These are phyloP conservation scores for Coemansia sp. DNA, from an alignment of 192 early-diverging fungal genomes.

Conservation along the genomic window DNA sequence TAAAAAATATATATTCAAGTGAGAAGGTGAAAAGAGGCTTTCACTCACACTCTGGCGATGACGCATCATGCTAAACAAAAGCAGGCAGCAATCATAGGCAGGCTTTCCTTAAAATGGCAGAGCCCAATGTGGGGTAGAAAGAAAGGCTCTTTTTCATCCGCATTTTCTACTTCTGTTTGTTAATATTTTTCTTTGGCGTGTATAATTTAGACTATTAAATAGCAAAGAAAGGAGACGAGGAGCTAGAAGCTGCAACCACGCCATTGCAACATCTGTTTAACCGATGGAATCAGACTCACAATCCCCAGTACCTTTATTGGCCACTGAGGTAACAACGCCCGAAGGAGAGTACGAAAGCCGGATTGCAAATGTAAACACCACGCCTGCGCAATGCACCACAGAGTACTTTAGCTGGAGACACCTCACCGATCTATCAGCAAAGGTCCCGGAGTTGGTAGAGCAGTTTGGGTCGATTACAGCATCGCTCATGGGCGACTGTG, in stretches of 20 bases:
- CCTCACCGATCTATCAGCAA: conserved; percentile 38
- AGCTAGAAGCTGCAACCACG: no score
- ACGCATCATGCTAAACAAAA: background rate
- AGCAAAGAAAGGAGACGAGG: background rate
- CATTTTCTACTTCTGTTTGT: background rate
- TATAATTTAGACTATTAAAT: background rate
- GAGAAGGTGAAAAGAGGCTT: no score
- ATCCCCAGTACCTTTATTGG: conserved; percentile 31
- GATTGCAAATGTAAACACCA: conserved; percentile 45
- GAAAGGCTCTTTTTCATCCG: background rate
- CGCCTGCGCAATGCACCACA: conserved; percentile 35
- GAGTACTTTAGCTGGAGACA: conserved; percentile 53
- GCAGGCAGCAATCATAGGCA: background rate
- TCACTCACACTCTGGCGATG: background rate
- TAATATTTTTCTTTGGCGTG: background rate
- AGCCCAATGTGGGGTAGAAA: background rate
- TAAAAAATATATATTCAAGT: no score
- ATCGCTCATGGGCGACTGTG: conserved; percentile 38
- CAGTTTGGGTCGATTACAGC: conserved; percentile 39
- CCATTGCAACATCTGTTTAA: background rate
- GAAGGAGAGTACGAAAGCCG: conserved; percentile 53
- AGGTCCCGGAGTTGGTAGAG: conserved; percentile 30
- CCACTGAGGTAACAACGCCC: conserved; percentile 36
- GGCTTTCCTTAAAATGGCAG: background rate
- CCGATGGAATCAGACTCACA: conserved; percentile 27